phyloP scores from a whole-genome alignment of 768 basidiomycete species.

The Suillus variegatus region DNA sequence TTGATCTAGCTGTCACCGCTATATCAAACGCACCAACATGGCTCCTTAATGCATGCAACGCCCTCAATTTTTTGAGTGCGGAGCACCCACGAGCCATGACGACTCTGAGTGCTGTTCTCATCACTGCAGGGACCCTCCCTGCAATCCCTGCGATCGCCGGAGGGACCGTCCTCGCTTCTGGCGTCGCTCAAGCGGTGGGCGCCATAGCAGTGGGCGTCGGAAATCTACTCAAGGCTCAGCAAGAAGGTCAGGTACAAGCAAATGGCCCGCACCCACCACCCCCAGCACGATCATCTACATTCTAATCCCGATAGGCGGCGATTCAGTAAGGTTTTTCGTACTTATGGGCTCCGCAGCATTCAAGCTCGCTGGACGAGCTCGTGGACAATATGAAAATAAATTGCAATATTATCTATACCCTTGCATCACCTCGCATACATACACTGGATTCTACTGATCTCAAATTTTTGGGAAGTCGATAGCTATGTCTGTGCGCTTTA shows the following conservation, averaged over 20 bases:
- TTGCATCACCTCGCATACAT: conserved; percentile 9
- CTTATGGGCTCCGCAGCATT: conserved; percentile 7
- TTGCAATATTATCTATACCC: conserved; percentile 24
- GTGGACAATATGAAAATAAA: conserved; percentile 17
- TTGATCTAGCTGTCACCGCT: conserved; percentile 37
- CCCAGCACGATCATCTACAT: conserved; percentile 32
- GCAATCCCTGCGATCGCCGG: conserved; percentile 71
- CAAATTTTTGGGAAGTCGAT: background rate
- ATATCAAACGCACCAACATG: conserved; percentile 68
- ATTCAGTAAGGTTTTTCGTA: background rate
- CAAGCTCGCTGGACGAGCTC: conserved; percentile 25
- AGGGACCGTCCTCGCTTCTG: conserved; percentile 70
- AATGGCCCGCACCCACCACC: conserved; percentile 26
- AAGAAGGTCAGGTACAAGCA: conserved; percentile 37
- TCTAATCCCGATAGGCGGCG: conserved; percentile 19
- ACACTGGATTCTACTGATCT: conserved; percentile 1
- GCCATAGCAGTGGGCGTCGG: conserved; percentile 79
- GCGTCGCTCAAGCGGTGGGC: conserved; percentile 76
- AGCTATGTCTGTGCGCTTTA: background rate
- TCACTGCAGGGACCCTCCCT: conserved; percentile 76
- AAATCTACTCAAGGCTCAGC: conserved; percentile 50
- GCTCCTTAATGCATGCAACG: conserved; percentile 76
- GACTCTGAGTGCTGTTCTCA: conserved; percentile 73
- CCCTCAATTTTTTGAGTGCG: conserved; percentile 69
- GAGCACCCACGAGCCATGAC: conserved; percentile 80